A percentile compares a stretch with the other conserved stretches of the same genome.
These are phyloP conservation scores for Syzygium aqueum DNA, from an alignment of 345 rosid genomes.

Conservation along the genomic window DNA sequence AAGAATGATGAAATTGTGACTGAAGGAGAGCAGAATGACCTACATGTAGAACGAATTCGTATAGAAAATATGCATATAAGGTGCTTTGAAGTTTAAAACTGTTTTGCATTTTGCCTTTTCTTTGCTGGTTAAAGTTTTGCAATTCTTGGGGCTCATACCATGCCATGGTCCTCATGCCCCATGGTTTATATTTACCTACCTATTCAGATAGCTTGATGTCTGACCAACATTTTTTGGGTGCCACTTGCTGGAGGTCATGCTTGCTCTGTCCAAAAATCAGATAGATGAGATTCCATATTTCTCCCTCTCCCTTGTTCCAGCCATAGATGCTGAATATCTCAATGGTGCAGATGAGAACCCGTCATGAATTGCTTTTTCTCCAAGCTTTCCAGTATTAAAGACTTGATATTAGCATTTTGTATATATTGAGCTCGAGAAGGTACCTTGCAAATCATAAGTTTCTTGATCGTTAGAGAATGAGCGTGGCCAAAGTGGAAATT, in stretches of 20 bases:
- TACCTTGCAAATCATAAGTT: not conserved
- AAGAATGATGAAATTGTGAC: slow-evolving; percentile 52
- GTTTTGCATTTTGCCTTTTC: not conserved
- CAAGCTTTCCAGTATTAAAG: not conserved
- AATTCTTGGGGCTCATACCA: not conserved
- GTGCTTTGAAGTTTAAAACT: slow-evolving; percentile 12
- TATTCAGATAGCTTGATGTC: not conserved
- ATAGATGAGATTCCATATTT: not conserved
- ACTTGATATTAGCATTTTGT: not conserved
- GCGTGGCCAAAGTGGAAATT: not conserved
- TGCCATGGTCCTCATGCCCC: not conserved
- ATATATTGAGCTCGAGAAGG: not conserved
- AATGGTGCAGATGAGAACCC: not conserved
- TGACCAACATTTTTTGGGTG: not conserved
- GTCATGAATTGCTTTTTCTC: not conserved
- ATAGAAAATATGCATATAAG: slow-evolving; percentile 78
- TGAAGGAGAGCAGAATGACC: slow-evolving; percentile 40
- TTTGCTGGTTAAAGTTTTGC: not conserved
- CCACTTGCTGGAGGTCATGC: not conserved
- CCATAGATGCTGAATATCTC: not conserved
- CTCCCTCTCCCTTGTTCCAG: not conserved
- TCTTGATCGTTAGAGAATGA: not conserved
- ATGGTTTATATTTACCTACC: not conserved
- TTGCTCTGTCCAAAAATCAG: not conserved
- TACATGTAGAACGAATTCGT: slow-evolving; percentile 69